Percentiles rank a stretch among this genome's conserved stretches.
phyloP scores from a whole-genome alignment of 176 grass and related monocot genomes.

The Bothriochloa decipiens region DNA sequence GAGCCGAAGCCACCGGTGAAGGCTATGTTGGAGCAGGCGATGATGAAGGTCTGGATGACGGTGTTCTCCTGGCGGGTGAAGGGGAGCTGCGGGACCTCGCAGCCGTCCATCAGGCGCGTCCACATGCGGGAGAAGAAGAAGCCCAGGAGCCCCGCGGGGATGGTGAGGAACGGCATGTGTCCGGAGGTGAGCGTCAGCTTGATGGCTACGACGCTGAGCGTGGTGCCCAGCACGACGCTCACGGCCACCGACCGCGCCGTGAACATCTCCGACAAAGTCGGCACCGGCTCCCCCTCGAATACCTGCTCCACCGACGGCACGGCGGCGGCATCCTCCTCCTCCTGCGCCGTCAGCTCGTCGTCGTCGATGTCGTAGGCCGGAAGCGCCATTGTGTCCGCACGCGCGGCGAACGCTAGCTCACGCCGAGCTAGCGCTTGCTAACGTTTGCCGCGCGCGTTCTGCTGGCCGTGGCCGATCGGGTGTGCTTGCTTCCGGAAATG shows the following conservation, averaged over 20 bases:
- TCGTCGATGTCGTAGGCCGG: not conserved
- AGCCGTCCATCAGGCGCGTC: slow-evolving; percentile 37
- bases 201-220: slow-evolving; percentile 59
- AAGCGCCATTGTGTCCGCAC: not conserved
- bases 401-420: slow-evolving; percentile 1
- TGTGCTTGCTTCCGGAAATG: not conserved
- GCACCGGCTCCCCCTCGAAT: slow-evolving; percentile 58
- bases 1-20: slow-evolving; percentile 7
- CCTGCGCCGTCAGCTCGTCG: not conserved
- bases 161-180: slow-evolving; percentile 45
- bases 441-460: not conserved
- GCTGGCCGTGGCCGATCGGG: not conserved
- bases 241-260: slow-evolving; percentile 57
- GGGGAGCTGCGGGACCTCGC: slow-evolving; percentile 1
- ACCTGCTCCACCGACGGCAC: slow-evolving; percentile 52
- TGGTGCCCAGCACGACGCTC: slow-evolving; percentile 43
- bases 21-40: no score
- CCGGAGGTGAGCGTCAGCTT: slow-evolving; percentile 55
- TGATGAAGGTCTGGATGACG: no score
- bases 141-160: slow-evolving; percentile 56
- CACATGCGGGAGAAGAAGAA: slow-evolving; percentile 58
- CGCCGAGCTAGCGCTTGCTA: slow-evolving; percentile 1
- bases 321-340: not conserved
- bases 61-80: no score
- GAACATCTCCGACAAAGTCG: slow-evolving; percentile 51